Conservation (phyloP, 257 asterid genomes). For the Penstemon newberryi region DNA sequence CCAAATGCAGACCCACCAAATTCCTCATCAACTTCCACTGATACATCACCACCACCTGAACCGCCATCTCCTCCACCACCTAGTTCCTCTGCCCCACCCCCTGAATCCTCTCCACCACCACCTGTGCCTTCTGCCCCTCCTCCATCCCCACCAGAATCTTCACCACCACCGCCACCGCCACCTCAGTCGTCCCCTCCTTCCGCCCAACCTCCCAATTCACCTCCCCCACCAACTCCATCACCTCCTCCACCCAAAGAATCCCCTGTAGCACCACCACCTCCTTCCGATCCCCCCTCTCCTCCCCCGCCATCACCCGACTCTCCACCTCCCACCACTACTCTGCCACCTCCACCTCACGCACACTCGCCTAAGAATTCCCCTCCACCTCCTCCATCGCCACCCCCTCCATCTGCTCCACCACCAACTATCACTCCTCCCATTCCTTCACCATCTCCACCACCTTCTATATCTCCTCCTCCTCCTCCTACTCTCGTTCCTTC, state of each 20-base stretch:
- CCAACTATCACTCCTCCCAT: constrained; percentile 40
- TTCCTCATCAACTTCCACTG: constrained; percentile 35
- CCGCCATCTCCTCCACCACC: constrained; percentile 34
- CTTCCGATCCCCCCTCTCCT: constrained; percentile 36
- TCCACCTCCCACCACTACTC: constrained; percentile 36
- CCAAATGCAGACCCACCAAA: constrained; percentile 34
- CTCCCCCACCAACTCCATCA: constrained; percentile 37
- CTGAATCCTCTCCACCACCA: constrained; percentile 39
- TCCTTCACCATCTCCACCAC: constrained; percentile 44
- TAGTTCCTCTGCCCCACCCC: constrained; percentile 35
- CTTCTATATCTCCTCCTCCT: constrained; percentile 45
- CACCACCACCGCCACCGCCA: constrained; percentile 38
- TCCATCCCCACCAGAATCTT: constrained; percentile 46
- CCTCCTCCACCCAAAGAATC: constrained; percentile 33
- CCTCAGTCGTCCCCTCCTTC: constrained; percentile 48
- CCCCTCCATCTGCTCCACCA: constrained; percentile 51
- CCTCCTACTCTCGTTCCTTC: constrained; percentile 43
- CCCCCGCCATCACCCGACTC: constrained; percentile 36
- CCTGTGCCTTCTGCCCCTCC: constrained; percentile 32
- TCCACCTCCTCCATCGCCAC: constrained; percentile 42
- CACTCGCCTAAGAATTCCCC: constrained; percentile 23
- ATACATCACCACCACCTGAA: constrained; percentile 33
- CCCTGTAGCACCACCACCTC: constrained; percentile 41
- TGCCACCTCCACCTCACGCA: constrained; percentile 20
- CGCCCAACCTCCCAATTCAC: constrained; percentile 43